Percentiles rank a stretch among this genome's conserved stretches.
Conservation (phyloP, 2,329 filamentous ascomycete genomes). For the Diaporthe vexans region DNA sequence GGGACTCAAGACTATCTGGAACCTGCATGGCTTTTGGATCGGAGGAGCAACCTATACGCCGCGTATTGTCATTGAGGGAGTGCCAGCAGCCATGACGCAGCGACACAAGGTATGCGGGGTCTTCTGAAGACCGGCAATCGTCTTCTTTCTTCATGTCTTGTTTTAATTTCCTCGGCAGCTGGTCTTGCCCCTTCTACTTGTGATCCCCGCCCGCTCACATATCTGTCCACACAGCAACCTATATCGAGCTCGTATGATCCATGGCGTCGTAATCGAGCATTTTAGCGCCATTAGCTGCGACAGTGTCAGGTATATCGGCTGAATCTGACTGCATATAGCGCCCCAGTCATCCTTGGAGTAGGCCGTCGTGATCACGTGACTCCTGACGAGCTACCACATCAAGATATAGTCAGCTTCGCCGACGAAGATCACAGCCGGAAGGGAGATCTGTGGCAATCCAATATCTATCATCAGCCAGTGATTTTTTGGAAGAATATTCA, state of each 20-base stretch:
- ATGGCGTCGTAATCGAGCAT: too few species aligned
- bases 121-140: background rate
- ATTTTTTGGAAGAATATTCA: background rate
- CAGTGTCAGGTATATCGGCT: too few species aligned
- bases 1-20: too few species aligned
- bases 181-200: too few species aligned
- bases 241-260: too few species aligned
- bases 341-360: background rate
- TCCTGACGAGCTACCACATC: background rate
- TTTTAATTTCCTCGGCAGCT: too few species aligned
- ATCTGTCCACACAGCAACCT: too few species aligned
- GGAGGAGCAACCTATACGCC: background rate
- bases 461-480: background rate
- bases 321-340: too few species aligned
- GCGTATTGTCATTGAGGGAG: background rate
- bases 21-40: background rate
- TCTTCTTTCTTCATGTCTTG: background rate
- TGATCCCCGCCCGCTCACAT: too few species aligned
- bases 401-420: conserved; percentile 6
- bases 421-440: background rate
- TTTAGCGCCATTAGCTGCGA: too few species aligned
- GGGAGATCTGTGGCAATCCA: background rate
- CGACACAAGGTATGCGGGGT: background rate
- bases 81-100: background rate
- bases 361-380: background rate